A percentile compares a stretch with the other conserved stretches of the same genome.
Conservation (phyloP, 164 flowering plant genomes). For the Dillenia suffruticosa region DNA sequence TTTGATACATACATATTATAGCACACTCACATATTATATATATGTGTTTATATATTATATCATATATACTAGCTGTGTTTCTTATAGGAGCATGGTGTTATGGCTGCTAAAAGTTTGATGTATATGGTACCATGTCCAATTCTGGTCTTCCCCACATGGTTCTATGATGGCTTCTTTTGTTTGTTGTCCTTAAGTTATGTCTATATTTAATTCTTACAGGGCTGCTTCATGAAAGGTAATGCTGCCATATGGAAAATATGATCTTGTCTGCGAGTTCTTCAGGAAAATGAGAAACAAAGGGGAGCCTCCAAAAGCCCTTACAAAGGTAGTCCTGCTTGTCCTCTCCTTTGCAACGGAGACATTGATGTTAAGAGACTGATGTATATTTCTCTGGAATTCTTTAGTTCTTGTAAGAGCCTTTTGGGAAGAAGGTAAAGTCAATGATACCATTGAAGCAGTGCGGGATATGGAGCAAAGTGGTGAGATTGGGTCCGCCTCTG, state of each 20-base stretch:
- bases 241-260: slow-evolving; percentile 83
- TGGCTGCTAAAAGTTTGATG: no score
- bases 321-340: slow-evolving; percentile 44
- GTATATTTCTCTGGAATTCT: slow-evolving; percentile 10
- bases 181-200: slow-evolving; percentile 22
- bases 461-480: slow-evolving; percentile 87
- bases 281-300: slow-evolving; percentile 72
- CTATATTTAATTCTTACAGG: slow-evolving; percentile 45
- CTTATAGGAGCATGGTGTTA: no score
- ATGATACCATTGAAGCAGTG: slow-evolving; percentile 77
- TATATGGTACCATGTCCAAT: no score
- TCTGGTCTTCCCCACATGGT: no score
- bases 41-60: no score
- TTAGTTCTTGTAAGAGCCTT: slow-evolving; percentile 82
- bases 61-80: no score
- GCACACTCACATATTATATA: no score
- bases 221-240: slow-evolving; percentile 80
- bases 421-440: slow-evolving; percentile 81
- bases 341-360: not conserved
- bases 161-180: no score
- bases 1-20: no score
- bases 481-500: slow-evolving; percentile 66
- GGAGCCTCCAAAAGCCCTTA: slow-evolving; percentile 67
- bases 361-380: slow-evolving; percentile 5
- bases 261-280: slow-evolving; percentile 71